Evolutionary conservation across 75 land plant species (phyloP), one percentile per base, ranked within the genome.

Genomic region (Cupressus sempervirens): DNA sequence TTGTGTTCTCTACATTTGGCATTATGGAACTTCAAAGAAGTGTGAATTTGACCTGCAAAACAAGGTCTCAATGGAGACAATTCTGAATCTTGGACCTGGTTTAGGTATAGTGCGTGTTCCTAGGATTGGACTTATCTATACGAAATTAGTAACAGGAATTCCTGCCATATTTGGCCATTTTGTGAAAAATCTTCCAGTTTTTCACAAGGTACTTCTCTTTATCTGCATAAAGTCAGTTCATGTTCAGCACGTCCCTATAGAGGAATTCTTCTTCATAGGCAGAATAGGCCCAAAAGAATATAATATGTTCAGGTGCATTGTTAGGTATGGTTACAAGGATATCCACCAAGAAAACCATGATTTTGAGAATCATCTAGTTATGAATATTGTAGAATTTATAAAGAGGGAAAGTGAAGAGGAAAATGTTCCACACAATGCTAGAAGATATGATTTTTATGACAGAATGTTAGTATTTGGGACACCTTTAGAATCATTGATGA

Each of bases 311-410:
- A 87, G 94, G 14, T 93, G 94, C 89, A 92, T 92, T 54, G 89
- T 93, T 5, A 86, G 94, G 29, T 92, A 92, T 84, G 94, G 94
- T 12, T 93, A 93, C 88, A 93, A 90, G 83, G 94, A 93, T 73
- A 87, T 89, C 20, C 86, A 83, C 15, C 84, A 84, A 12, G 89
- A 88, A 38, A 89, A 89, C 23, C 56, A 89, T 30, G 90, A 89
- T 82, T 92, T 92, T 88, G 94, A 93, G 82, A 89, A 93, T 40
- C 89, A 92, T 67, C 56, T 93, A 52, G 86, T 93, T 6, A 80
- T 87, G 83, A 92, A 88, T 62, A 85, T 93, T 76, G 89, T 88
- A 53, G 93, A 93, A 85, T 92, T 92, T 85, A 92, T 93, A 16
- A 85, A 82, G 56, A 86, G 77, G 30, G 90, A 89, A 43, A 86